Percentiles rank a stretch among this genome's conserved stretches.
Conservation (phyloP, 1,139 yeast genomes). For the Blastobotrys aristatus region DNA sequence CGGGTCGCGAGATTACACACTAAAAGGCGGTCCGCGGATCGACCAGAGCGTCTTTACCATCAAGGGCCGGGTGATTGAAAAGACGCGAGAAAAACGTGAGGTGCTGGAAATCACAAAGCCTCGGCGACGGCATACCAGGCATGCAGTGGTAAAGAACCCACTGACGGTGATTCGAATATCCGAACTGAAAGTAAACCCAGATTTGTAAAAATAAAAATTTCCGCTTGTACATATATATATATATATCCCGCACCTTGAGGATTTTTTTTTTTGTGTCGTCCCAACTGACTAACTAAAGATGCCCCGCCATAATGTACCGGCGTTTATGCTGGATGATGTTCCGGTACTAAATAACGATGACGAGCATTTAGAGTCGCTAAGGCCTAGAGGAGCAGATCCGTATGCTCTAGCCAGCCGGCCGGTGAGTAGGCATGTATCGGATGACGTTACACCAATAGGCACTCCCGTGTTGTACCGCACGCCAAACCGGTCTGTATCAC, state of each 20-base stretch:
- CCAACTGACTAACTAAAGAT: neutral
- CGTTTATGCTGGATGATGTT: slow-evolving; percentile 34
- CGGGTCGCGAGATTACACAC: slow-evolving; percentile 82
- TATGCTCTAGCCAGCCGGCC: slow-evolving; percentile 26
- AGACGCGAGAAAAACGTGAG: slow-evolving; percentile 76
- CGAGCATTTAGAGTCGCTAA: slow-evolving; percentile 14
- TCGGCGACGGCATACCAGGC: slow-evolving; percentile 80
- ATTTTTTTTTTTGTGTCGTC: neutral
- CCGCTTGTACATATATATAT: neutral
- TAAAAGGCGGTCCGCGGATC: slow-evolving; percentile 47
- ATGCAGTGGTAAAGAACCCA: slow-evolving; percentile 70
- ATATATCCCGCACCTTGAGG: neutral
- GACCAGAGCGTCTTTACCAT: slow-evolving; percentile 53
- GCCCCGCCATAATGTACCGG: neutral
- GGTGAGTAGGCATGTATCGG: slow-evolving; percentile 5
- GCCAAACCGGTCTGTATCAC: slow-evolving; percentile 1
- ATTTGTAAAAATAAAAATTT: slow-evolving; percentile 7
- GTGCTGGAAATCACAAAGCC: slow-evolving; percentile 64
- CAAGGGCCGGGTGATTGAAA: slow-evolving; percentile 76
- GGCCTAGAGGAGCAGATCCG: slow-evolving; percentile 26
- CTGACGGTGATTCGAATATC: slow-evolving; percentile 77
- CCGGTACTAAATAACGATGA: slow-evolving; percentile 22
- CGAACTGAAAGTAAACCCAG: slow-evolving; percentile 40
- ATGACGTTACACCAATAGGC: slow-evolving; percentile 5
- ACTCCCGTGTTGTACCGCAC: slow-evolving; percentile 7